These are phyloP conservation scores for Cyberlindnera maritima DNA, from an alignment of 805 yeast genomes.

Conservation along the genomic window DNA sequence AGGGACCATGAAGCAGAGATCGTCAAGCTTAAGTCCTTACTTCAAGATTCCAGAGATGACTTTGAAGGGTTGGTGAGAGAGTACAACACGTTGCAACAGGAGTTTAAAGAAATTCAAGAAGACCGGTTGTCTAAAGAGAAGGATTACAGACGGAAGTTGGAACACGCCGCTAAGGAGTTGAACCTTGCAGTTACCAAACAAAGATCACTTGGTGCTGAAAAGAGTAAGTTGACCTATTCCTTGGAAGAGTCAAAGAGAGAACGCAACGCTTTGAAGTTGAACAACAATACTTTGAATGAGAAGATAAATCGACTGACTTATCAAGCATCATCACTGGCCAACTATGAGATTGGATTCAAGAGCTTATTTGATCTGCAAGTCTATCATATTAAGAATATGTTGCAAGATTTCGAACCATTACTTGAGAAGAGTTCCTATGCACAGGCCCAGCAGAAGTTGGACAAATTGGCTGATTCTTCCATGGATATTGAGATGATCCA, in stretches of 20 bases:
- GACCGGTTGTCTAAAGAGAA: slow-evolving; percentile 32
- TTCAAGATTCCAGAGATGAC: slow-evolving; percentile 17
- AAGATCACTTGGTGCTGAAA: slow-evolving; percentile 42
- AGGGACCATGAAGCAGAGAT: slow-evolving; percentile 15
- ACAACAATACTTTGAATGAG: slow-evolving; percentile 38
- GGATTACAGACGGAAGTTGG: slow-evolving; percentile 28
- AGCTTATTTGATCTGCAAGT: slow-evolving; percentile 41
- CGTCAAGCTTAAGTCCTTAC: slow-evolving; percentile 11
- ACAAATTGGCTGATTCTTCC: slow-evolving; percentile 34
- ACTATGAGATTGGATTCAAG: slow-evolving; percentile 41
- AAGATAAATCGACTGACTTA: slow-evolving; percentile 32
- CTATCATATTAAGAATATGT: slow-evolving; percentile 46
- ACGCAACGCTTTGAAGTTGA: slow-evolving; percentile 34
- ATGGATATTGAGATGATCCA: slow-evolving; percentile 29
- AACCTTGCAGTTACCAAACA: slow-evolving; percentile 43
- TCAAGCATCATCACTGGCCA: slow-evolving; percentile 25
- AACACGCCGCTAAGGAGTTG: slow-evolving; percentile 37
- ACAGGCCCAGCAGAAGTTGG: slow-evolving; percentile 55
- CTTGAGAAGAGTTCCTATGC: slow-evolving; percentile 56
- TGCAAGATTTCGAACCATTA: slow-evolving; percentile 48
- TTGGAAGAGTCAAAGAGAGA: slow-evolving; percentile 40
- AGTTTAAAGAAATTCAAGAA: slow-evolving; percentile 22
- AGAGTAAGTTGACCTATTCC: slow-evolving; percentile 39
- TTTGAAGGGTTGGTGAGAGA: slow-evolving; percentile 25
- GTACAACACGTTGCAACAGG: slow-evolving; percentile 24